Conservation (phyloP, 208 protist genomes). For the Lotmaria passim region DNA sequence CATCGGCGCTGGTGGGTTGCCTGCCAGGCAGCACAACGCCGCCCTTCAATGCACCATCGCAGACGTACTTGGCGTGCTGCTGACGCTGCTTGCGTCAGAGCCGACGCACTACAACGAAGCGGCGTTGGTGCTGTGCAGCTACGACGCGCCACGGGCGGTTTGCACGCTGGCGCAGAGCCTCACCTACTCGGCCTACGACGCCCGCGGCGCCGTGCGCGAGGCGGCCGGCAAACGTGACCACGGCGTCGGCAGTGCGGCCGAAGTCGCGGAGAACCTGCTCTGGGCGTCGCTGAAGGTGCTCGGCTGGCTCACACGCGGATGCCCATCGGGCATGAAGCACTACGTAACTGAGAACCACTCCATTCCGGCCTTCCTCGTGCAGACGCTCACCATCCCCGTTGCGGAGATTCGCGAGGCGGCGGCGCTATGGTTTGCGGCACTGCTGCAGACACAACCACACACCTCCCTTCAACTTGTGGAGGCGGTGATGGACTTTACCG, state of each 20-base stretch:
- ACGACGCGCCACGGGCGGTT: constrained; percentile 36
- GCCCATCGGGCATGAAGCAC: constrained; percentile 32
- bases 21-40: not conserved
- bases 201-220: constrained; percentile 12
- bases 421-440: constrained; percentile 33
- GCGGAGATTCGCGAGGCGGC: constrained; percentile 47
- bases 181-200: constrained; percentile 2
- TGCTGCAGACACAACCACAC: constrained; percentile 37
- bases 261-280: constrained; percentile 35
- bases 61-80: constrained; percentile 7
- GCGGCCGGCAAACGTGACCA: not conserved
- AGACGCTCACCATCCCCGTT: constrained; percentile 43
- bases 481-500: constrained; percentile 5
- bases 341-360: constrained; percentile 24
- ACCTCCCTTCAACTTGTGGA: constrained; percentile 23
- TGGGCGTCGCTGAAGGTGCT: constrained; percentile 34
- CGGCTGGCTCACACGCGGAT: constrained; percentile 28
- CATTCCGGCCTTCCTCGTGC: constrained; percentile 27
- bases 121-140: constrained; percentile 47
- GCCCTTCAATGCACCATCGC: constrained; percentile 9
- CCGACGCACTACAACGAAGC: constrained; percentile 20
- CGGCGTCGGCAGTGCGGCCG: constrained; percentile 1
- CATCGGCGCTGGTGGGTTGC: not conserved
- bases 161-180: constrained; percentile 32
- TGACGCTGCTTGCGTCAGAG: constrained; percentile 23